Base-by-base conservation (phyloP, 2,329 filamentous ascomycete genomes). In the Fusarium torulosum region DNA sequence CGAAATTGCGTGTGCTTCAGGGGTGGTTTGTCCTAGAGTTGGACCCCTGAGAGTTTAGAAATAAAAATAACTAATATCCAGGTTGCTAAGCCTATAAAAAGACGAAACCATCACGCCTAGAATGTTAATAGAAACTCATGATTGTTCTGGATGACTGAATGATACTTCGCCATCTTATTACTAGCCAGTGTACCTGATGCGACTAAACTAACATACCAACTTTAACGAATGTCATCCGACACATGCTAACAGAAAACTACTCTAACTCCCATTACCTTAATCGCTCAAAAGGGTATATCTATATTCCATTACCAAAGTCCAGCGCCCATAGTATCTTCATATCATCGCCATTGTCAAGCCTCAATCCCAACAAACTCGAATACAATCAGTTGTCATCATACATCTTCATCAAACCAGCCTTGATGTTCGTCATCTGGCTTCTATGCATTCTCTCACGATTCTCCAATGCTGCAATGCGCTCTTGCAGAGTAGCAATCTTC, bases 391-490 rank as follows among this genome's bases (percentile, higher is more conserved):
- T 76, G 7, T 76, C 72, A 43, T 79, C 74, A 47, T 78, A 78
- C 69, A 76, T 62, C 62, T 76, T 74, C 79, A 79, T 78, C 40
- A 82, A 46, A 4, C 73, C 70, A 20, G 75, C 75, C 68, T 81
- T 79, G 63, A 80, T 76, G 46, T 78, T 76, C 31, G 76, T 77
- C 59, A 81, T 69, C 46, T 76, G 72, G 25, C 71, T 74, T n/a
- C 73, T 71, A 25, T 79, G 71, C 50, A 75, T 59, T 53, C 58
- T 63, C 9, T 76, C 73, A 56, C 74, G 71, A 23, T 78, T 78
- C 74, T 84, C 81, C n/a, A 84, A 70, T 17, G 74, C 76, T 9
- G 70, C 71, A 6, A 83, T 69, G 29, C 74, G 72, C 38, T 73
- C 74, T 71, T 82, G 77, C 53, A 85, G 60, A 52, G 68, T 63